These are phyloP conservation scores for Aspergillus phoenicis DNA, from an alignment of 2,329 filamentous ascomycete genomes.

Conservation along the genomic window DNA sequence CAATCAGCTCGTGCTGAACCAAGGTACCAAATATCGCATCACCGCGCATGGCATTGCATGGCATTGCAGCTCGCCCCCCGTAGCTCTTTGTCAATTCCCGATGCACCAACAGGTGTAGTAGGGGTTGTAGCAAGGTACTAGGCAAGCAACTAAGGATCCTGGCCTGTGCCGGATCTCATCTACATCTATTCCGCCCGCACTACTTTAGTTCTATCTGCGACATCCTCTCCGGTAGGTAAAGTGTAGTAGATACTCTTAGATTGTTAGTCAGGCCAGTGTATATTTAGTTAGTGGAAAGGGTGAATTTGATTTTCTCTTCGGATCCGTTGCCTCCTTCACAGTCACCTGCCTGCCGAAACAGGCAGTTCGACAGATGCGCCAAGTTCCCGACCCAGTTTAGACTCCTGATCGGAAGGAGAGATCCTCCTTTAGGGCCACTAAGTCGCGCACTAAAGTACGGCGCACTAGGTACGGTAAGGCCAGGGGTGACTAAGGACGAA, in stretches of 20 bases:
- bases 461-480: constrained; percentile 2
- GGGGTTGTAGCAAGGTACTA: not conserved
- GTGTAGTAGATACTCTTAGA: not conserved
- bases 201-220: not conserved
- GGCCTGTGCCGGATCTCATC: not conserved
- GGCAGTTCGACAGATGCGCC: constrained; percentile 19
- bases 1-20: not conserved
- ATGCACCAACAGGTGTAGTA: not conserved
- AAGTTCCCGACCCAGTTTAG: constrained; percentile 19
- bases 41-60: constrained; percentile 12
- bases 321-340: constrained; percentile 7
- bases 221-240: not conserved
- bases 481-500: not conserved
- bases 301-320: constrained; percentile 1
- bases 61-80: not conserved
- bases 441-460: not conserved
- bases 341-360: constrained; percentile 9
- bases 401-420: constrained; percentile 2
- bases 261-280: not conserved
- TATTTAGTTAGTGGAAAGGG: not conserved
- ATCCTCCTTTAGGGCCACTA: constrained; percentile 1
- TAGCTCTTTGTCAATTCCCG: not conserved
- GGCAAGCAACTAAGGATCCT: not conserved
- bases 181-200: not conserved
- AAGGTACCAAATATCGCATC: not conserved